These are phyloP conservation scores for Lindgomyces ingoldianus DNA, from an alignment of 495 filamentous ascomycete species.

Conservation along the genomic window DNA sequence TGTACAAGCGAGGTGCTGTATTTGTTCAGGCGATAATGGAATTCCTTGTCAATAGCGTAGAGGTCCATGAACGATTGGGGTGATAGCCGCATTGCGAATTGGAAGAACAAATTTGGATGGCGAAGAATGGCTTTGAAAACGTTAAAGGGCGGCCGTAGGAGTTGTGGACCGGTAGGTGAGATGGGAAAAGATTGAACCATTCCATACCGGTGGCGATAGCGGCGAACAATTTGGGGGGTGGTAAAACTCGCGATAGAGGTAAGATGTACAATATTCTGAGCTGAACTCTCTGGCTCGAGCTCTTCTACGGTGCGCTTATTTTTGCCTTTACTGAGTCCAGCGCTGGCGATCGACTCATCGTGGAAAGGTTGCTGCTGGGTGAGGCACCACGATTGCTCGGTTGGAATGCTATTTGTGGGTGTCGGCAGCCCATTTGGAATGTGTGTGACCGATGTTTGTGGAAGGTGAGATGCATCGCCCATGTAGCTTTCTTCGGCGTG, in stretches of 20 bases:
- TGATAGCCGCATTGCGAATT: constrained; percentile 53
- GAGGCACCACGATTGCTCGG: neutral
- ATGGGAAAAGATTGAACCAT: no score
- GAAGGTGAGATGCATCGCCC: no score
- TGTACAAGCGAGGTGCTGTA: constrained; percentile 49
- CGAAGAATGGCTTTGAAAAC: constrained; percentile 54
- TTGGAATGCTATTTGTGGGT: neutral
- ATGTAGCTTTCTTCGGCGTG: no score
- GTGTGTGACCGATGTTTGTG: no score
- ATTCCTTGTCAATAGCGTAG: constrained; percentile 58
- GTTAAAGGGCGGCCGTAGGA: constrained; percentile 44
- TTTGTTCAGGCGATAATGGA: constrained; percentile 55
- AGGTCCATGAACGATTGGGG: constrained; percentile 55
- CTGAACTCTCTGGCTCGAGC: neutral
- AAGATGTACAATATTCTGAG: neutral
- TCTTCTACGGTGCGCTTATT: constrained; percentile 3
- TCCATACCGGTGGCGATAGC: constrained; percentile 5
- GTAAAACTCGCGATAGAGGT: neutral
- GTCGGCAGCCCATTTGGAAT: no score
- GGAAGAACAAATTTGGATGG: constrained; percentile 53
- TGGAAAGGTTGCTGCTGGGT: neutral
- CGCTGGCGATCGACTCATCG: neutral
- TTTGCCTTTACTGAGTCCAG: neutral
- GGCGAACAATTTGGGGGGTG: neutral
- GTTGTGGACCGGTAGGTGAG: neutral